Conservation (phyloP, 2,329 filamentous ascomycete genomes). For the Corynespora cassiicola region DNA sequence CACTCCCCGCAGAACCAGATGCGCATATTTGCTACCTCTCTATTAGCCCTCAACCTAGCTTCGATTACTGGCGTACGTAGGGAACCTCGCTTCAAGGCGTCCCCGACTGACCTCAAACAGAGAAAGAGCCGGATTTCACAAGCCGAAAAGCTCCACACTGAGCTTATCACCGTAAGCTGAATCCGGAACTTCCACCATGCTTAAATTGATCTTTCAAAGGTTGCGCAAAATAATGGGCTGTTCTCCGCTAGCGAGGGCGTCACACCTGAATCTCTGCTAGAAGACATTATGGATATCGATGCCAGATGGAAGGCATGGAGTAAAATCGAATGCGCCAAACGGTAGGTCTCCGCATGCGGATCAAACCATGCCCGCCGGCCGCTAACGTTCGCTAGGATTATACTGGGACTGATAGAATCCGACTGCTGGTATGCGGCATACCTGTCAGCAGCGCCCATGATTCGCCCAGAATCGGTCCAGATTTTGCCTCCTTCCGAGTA, state of each 20-base stretch:
- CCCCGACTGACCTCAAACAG: constrained; percentile 19
- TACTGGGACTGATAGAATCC: constrained; percentile 53
- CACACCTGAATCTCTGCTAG: constrained; percentile 48
- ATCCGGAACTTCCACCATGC: background rate
- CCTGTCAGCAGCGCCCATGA: constrained; percentile 54
- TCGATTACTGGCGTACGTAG: constrained; percentile 55
- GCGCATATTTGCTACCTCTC: constrained; percentile 55
- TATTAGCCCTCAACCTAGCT: constrained; percentile 57
- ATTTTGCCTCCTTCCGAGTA: constrained; percentile 55
- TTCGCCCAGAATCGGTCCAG: constrained; percentile 54
- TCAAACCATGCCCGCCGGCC: background rate
- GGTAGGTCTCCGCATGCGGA: constrained; percentile 26
- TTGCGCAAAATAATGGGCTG: constrained; percentile 58
- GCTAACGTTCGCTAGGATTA: constrained; percentile 39
- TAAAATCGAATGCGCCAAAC: constrained; percentile 59
- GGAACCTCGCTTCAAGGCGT: no score
- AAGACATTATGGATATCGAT: constrained; percentile 53
- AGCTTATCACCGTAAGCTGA: constrained; percentile 51
- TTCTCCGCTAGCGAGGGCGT: constrained; percentile 54
- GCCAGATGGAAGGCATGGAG: constrained; percentile 60
- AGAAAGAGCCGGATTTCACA: constrained; percentile 53
- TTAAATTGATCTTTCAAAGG: constrained; percentile 32
- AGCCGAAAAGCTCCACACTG: constrained; percentile 59
- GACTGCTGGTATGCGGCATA: constrained; percentile 59
- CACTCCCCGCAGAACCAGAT: constrained; percentile 51